phyloP scores from a whole-genome alignment of 1,139 yeast genomes.

The Yamadazyma taylorii region DNA sequence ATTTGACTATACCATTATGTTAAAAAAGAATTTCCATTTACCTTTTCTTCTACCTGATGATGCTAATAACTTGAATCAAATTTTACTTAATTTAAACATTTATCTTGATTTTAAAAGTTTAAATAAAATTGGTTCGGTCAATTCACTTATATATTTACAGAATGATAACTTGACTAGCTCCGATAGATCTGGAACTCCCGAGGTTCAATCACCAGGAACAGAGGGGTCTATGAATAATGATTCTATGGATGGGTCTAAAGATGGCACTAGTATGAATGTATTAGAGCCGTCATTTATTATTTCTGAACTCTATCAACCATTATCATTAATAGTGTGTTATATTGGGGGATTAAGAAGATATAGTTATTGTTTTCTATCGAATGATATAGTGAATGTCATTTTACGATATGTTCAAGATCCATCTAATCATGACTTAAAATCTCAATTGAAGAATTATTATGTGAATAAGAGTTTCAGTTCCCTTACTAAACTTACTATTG shows the following conservation, averaged over 20 bases:
- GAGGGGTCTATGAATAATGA: too few relatives aligned
- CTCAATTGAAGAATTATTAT: conserved; percentile 26
- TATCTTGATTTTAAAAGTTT: conserved; percentile 30
- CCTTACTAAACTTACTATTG: conserved; percentile 51
- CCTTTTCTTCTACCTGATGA: conserved; percentile 41
- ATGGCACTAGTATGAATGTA: conserved; percentile 8
- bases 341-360: conserved; percentile 46
- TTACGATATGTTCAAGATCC: conserved; percentile 29
- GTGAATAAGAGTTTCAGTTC: conserved; percentile 25
- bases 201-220: too few relatives aligned
- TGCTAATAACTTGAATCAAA: conserved; percentile 33
- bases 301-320: conserved; percentile 24
- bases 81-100: conserved; percentile 37
- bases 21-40: conserved; percentile 42
- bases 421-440: conserved; percentile 18
- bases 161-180: conserved; percentile 14
- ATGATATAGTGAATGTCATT: conserved; percentile 27
- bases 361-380: conserved; percentile 43
- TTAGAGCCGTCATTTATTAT: conserved; percentile 38
- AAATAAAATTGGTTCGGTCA: conserved; percentile 8
- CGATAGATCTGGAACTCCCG: background rate
- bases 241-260: too few relatives aligned
- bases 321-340: conserved; percentile 34
- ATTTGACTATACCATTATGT: conserved; percentile 32
- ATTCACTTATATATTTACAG: conserved; percentile 22